These are phyloP conservation scores for Tricladium varicosporioides DNA, from an alignment of 2,329 filamentous ascomycete genomes.

Conservation along the genomic window DNA sequence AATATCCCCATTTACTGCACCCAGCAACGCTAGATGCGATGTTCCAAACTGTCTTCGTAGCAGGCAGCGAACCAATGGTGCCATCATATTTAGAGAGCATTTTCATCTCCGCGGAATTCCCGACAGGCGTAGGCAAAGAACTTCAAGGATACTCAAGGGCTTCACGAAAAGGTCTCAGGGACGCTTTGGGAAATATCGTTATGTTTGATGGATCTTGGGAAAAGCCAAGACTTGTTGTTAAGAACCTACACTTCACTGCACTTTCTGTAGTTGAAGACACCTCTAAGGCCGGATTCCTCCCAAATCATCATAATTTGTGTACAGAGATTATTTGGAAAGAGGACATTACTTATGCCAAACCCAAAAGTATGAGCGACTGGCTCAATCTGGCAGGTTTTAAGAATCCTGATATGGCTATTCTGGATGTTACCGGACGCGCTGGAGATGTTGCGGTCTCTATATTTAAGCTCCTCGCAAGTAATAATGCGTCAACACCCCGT, in stretches of 20 bases:
- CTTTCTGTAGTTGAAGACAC: conserved; percentile 31
- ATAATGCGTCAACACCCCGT: not conserved
- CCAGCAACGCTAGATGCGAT: conserved; percentile 54
- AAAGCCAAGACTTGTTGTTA: conserved; percentile 41
- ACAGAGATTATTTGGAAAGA: conserved; percentile 46
- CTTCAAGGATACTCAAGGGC: conserved; percentile 45
- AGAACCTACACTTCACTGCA: conserved; percentile 44
- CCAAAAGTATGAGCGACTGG: conserved; percentile 3
- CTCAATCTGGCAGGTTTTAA: conserved; percentile 3
- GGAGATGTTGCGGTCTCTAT: not conserved
- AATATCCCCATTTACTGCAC: conserved; percentile 51
- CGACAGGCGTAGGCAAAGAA: conserved; percentile 32
- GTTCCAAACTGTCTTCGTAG: conserved; percentile 33
- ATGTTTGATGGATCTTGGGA: conserved; percentile 40
- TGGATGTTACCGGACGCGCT: not conserved
- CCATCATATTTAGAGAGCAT: not conserved
- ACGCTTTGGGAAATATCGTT: conserved; percentile 43
- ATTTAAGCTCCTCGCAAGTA: not conserved
- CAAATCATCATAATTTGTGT: conserved; percentile 48
- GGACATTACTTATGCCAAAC: not conserved
- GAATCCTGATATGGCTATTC: conserved; percentile 5
- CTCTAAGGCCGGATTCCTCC: conserved; percentile 40
- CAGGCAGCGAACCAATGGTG: not conserved
- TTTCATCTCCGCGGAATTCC: not conserved
- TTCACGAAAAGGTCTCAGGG: conserved; percentile 35